A percentile compares a stretch with the other conserved stretches of the same genome.
These are phyloP conservation scores for Chaetomium globosum DNA, from an alignment of 2,329 filamentous ascomycete genomes.

Conservation along the genomic window DNA sequence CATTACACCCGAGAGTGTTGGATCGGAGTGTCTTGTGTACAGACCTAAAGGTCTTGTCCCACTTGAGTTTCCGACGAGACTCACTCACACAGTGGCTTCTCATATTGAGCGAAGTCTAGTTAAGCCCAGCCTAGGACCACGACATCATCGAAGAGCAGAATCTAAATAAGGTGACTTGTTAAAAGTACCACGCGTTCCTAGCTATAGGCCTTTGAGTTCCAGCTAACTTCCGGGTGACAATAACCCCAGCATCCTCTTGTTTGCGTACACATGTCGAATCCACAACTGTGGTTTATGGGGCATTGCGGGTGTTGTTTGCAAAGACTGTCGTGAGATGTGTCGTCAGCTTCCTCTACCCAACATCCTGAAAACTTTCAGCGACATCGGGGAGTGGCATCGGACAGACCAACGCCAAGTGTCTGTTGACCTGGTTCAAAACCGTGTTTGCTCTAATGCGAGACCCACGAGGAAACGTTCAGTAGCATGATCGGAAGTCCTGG, in stretches of 20 bases:
- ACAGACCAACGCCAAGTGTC: not conserved
- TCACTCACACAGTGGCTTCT: not conserved
- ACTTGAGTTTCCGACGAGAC: not conserved
- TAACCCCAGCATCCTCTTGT: not conserved
- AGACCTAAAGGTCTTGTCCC: not conserved
- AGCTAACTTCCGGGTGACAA: not conserved
- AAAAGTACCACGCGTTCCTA: not conserved
- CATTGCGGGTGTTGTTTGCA: not conserved
- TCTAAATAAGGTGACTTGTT: not conserved
- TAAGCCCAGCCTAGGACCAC: not conserved
- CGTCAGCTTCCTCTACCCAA: not conserved
- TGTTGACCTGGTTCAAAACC: not conserved
- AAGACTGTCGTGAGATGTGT: not conserved
- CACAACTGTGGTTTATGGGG: not conserved
- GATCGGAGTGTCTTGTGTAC: not conserved
- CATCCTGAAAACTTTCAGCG: not conserved
- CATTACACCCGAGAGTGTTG: not conserved
- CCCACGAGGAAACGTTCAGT: not conserved
- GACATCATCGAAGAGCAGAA: not conserved
- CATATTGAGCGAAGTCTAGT: not conserved
- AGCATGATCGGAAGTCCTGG: not conserved
- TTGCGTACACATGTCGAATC: not conserved
- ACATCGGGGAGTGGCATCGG: not conserved
- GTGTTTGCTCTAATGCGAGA: not conserved
- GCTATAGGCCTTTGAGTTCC: not conserved